Conservation (phyloP, 176 grass and related monocot species). For the Echinochloa phyllopogon region DNA sequence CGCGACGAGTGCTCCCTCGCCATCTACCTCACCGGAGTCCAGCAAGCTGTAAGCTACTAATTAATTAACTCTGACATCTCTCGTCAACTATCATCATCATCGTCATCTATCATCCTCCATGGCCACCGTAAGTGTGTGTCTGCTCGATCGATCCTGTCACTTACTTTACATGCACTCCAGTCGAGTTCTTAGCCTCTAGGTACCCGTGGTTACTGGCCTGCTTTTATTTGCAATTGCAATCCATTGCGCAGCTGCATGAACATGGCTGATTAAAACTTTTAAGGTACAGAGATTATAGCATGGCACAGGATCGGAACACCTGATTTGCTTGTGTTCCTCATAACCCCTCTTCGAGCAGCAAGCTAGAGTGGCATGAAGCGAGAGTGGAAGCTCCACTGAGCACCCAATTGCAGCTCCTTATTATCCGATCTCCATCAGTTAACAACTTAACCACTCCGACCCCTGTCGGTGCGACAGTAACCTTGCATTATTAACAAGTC, state of each 20-base stretch:
- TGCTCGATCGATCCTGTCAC: background rate
- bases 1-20: constrained; percentile 67
- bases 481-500: background rate
- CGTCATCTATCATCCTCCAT: background rate
- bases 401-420: constrained; percentile 11
- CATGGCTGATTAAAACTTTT: background rate
- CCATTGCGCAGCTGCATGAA: background rate
- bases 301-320: background rate
- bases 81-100: background rate
- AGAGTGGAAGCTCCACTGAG: constrained; percentile 8
- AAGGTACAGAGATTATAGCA: background rate
- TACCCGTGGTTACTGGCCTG: too few relatives aligned
- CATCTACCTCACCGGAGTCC: constrained; percentile 69
- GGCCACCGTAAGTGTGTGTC: background rate
- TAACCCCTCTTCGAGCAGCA: background rate
- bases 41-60: constrained; percentile 53
- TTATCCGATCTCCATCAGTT: background rate
- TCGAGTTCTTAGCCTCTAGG: too few relatives aligned
- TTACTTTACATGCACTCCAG: background rate
- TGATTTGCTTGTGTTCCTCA: background rate
- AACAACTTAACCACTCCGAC: background rate
- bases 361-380: background rate
- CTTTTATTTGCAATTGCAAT: background rate
- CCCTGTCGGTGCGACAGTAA: background rate
- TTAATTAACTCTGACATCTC: too few relatives aligned